Percentiles rank a stretch among this genome's conserved stretches.
phyloP scores from a whole-genome alignment of 2,329 filamentous ascomycete species.

The Hypoxylon sp. region DNA sequence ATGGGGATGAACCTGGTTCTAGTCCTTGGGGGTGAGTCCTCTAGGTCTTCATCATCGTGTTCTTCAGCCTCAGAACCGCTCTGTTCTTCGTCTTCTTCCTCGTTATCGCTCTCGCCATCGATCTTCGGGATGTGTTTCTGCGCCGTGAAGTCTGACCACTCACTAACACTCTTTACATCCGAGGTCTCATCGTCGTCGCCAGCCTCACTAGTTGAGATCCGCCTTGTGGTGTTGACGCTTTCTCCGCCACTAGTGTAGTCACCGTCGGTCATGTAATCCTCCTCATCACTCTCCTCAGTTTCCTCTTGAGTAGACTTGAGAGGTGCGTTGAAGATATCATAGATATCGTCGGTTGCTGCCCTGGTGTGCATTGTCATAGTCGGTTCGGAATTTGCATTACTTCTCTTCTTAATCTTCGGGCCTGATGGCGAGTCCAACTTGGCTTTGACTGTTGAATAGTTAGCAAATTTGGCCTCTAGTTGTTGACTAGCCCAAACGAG shows the following conservation, averaged over 20 bases:
- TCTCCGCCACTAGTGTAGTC: constrained; percentile 90
- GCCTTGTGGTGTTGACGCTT: constrained; percentile 83
- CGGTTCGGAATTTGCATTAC: constrained; percentile 75
- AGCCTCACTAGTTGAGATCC: constrained; percentile 66
- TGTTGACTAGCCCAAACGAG: background rate
- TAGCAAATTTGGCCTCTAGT: constrained; percentile 45
- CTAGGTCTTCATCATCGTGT: constrained; percentile 49
- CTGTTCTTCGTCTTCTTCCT: constrained; percentile 57
- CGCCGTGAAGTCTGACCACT: constrained; percentile 90
- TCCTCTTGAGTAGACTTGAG: constrained; percentile 62
- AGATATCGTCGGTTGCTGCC: constrained; percentile 97
- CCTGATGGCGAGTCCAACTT: constrained; percentile 91
- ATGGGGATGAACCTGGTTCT: constrained; percentile 82
- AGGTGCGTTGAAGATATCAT: constrained; percentile 95
- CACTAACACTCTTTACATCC: constrained; percentile 77
- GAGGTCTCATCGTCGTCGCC: constrained; percentile 64
- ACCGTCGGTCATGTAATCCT: constrained; percentile 78
- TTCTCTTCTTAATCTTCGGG: constrained; percentile 86
- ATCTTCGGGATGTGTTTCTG: constrained; percentile 76
- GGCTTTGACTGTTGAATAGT: constrained; percentile 78
- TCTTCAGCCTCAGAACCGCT: constrained; percentile 51
- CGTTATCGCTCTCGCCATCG: constrained; percentile 52
- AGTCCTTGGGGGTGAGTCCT: constrained; percentile 66
- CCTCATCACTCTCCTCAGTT: constrained; percentile 66
- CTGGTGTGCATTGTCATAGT: constrained; percentile 98